Base-by-base conservation (phyloP, 2,329 filamentous ascomycete genomes). In the Colletotrichum musae region DNA sequence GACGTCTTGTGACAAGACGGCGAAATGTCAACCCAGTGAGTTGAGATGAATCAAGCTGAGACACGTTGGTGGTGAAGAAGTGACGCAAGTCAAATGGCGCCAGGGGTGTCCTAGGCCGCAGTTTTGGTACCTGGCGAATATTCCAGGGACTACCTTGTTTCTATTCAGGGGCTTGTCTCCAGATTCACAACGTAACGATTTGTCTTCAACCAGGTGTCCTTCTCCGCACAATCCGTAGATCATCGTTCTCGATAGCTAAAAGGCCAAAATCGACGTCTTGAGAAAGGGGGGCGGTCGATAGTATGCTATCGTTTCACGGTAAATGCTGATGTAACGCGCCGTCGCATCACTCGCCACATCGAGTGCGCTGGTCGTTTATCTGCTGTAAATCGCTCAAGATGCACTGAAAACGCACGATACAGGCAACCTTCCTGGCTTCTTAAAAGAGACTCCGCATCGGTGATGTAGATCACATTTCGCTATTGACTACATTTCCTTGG, bases 1-100 rank as follows among this genome's bases (percentile, higher is more conserved):
- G 65, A 59, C 61, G 65, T 68, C 65, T 68, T 68, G 65, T 59
- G 65, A 58, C 65, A 65, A 48, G 43, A 54, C 65, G 61, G 61
- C 21, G 45, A 54, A 64, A 54, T 52, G 48, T 50, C 60, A 65
- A 54, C 16, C n/a, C 54, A 43, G 28, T 5, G n/a, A 65, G 47
- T 68, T 50, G 48, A 32, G 65, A 65, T 65, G 54, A 68, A 65
- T 59, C 65, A 68, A 43, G 53, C 61, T 68, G 65, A 68, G 65
- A 65, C 65, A 57, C 6, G 18, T 45, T 26, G 24, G 41, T 18
- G 16, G 13, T 47, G 41, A 56, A 43, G 47, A 52, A 52, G 26
- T 61, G 47, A 51, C 48, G 58, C 48, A 61, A 58, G 60, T 54
- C 24, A 15, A 13, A 7, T 36, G 32, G 32, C 32, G 32, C 32